Conservation (phyloP, 2,329 filamentous ascomycete species). For the Bipolaris gigantea region DNA sequence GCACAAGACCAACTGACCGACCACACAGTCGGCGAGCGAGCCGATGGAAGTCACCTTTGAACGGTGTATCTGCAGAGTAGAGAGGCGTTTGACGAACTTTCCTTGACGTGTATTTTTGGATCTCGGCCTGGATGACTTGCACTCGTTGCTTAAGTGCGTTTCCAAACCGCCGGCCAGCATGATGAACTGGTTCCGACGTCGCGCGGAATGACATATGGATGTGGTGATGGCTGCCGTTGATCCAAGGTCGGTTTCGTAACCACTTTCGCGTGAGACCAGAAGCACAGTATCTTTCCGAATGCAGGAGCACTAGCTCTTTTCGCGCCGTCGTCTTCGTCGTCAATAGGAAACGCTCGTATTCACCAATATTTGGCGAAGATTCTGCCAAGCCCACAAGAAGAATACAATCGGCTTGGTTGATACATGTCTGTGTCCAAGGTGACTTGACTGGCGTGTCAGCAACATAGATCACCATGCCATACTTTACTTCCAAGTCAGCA, state of each 20-base stretch:
- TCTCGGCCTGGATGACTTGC: constrained; percentile 92
- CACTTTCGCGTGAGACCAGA: constrained; percentile 85
- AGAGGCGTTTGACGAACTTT: constrained; percentile 84
- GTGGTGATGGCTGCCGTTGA: constrained; percentile 96
- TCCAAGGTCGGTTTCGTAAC: constrained; percentile 89
- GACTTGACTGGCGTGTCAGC: constrained; percentile 97
- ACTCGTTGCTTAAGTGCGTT: constrained; percentile 88
- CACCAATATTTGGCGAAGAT: constrained; percentile 84
- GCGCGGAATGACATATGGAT: constrained; percentile 91
- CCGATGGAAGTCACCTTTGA: constrained; percentile 95
- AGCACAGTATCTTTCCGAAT: constrained; percentile 82
- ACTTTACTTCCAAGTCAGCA: constrained; percentile 95
- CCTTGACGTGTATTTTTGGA: constrained; percentile 96
- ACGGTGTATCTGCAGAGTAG: constrained; percentile 88
- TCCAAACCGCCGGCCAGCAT: constrained; percentile 75
- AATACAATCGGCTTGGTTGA: constrained; percentile 94
- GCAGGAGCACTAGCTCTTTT: constrained; percentile 87
- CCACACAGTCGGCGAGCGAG: constrained; percentile 87
- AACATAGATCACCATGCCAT: constrained; percentile 91
- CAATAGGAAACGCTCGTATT: constrained; percentile 94
- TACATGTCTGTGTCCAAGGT: constrained; percentile 97
- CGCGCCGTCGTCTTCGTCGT: constrained; percentile 96
- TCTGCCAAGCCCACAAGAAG: constrained; percentile 89
- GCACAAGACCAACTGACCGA: constrained; percentile 89
- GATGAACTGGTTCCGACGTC: constrained; percentile 74